A percentile compares a stretch with the other conserved stretches of the same genome.
These are phyloP conservation scores for Pulveroboletus sp. DNA, from an alignment of 768 basidiomycete genomes.

Conservation along the genomic window DNA sequence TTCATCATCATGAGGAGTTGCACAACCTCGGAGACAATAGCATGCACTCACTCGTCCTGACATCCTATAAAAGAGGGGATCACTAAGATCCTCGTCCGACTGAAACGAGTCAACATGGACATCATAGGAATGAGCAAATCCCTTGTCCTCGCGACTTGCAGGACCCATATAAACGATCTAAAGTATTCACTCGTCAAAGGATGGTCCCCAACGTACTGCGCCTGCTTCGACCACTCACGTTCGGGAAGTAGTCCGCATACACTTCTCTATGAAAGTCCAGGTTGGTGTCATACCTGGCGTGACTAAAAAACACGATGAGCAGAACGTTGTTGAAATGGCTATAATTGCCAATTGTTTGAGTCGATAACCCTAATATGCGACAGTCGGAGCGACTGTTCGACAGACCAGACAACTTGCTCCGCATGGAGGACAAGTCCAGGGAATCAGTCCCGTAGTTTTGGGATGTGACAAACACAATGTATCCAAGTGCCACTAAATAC, in stretches of 20 bases:
- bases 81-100: constrained; percentile 39
- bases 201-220: background rate
- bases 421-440: constrained; percentile 1
- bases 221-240: constrained; percentile 29
- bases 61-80: constrained; percentile 37
- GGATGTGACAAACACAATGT: background rate
- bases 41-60: constrained; percentile 38
- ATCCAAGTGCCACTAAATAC: constrained; percentile 6
- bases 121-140: constrained; percentile 47
- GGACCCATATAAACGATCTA: constrained; percentile 50
- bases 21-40: background rate
- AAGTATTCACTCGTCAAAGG: background rate
- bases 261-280: constrained; percentile 44
- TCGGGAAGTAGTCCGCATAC: constrained; percentile 46
- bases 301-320: constrained; percentile 48
- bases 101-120: constrained; percentile 45
- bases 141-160: constrained; percentile 41
- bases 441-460: background rate
- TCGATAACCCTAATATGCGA: constrained; percentile 18
- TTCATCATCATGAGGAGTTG: constrained; percentile 7
- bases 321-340: constrained; percentile 39
- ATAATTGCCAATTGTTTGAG: constrained; percentile 25
- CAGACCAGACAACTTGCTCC: background rate
- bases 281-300: constrained; percentile 43
- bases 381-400: constrained; percentile 6